Conservation (phyloP, 2,329 filamentous ascomycete species). For the Clonostachys rosea region DNA sequence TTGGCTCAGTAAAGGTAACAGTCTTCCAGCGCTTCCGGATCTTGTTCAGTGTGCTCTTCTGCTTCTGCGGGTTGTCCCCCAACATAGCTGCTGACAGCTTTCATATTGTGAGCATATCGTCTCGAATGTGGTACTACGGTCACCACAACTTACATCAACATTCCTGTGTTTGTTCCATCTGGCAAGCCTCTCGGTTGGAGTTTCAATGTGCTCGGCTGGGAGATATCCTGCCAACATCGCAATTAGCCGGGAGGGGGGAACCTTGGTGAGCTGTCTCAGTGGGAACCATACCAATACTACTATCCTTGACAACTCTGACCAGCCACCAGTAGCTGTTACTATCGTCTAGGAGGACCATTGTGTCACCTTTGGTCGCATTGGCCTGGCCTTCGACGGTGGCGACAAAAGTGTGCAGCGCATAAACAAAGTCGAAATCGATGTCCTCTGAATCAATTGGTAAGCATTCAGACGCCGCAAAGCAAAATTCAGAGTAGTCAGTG, state of each 20-base stretch:
- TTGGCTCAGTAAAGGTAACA: conserved; percentile 79
- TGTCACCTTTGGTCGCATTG: conserved; percentile 97
- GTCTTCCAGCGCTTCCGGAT: conserved; percentile 83
- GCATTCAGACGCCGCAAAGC: conserved; percentile 68
- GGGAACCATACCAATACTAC: conserved; percentile 67
- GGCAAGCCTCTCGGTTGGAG: conserved; percentile 88
- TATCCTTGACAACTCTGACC: conserved; percentile 94
- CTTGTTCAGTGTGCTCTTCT: conserved; percentile 77
- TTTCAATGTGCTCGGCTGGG: conserved; percentile 97
- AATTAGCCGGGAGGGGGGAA: conserved; percentile 11
- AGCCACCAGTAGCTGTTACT: conserved; percentile 99
- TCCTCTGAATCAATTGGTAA: conserved; percentile 92
- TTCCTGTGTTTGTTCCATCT: conserved; percentile 97
- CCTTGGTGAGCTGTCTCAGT: not conserved
- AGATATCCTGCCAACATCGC: conserved; percentile 65
- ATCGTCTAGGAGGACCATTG: conserved; percentile 96
- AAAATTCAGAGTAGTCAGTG: conserved; percentile 62
- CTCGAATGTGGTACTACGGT: conserved; percentile 2
- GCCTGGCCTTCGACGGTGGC: conserved; percentile 97
- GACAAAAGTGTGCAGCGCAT: conserved; percentile 95
- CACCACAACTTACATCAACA: conserved; percentile 70
- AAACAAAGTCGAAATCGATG: conserved; percentile 99
- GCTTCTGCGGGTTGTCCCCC: conserved; percentile 65
- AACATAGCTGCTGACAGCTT: conserved; percentile 61
- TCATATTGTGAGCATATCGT: conserved; percentile 5